Evolutionary conservation across 139 green algal genomes (phyloP).

Genomic region (Haematococcus sp.): DNA sequence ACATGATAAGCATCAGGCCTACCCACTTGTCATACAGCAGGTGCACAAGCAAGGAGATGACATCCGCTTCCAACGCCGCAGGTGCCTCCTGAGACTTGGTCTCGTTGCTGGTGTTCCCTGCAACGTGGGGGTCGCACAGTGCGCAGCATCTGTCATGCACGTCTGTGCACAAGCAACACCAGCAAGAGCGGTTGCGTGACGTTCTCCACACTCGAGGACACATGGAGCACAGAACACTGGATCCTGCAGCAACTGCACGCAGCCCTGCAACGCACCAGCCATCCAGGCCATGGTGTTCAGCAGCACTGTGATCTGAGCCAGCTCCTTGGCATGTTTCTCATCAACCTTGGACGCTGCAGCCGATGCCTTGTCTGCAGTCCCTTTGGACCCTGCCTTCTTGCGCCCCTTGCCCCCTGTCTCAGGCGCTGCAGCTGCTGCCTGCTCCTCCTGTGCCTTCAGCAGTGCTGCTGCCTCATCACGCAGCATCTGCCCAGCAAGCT

Average conservation of each 20-base stretch:
- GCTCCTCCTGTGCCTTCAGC: slow-evolving; percentile 4
- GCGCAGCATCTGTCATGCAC: too few species aligned
- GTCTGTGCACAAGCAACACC: too few species aligned
- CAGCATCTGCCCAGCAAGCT: background rate
- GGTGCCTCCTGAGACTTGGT: background rate
- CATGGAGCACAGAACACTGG: too few species aligned
- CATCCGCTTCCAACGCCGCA: background rate
- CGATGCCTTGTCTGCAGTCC: too few species aligned
- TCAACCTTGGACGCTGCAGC: background rate
- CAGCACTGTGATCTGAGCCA: slow-evolving; percentile 1
- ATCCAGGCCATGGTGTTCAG: slow-evolving; percentile 4
- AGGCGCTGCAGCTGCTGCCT: background rate
- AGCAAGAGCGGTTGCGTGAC: too few species aligned
- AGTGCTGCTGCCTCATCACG: too few species aligned
- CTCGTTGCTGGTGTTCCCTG: too few species aligned
- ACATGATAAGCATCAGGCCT: too few species aligned
- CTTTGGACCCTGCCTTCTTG: background rate
- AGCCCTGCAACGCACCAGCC: background rate
- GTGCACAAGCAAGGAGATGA: background rate
- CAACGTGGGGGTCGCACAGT: too few species aligned
- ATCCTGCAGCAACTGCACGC: background rate
- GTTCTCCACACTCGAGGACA: too few species aligned
- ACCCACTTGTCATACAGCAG: slow-evolving; percentile 5
- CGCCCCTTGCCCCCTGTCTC: background rate
- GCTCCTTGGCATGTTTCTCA: background rate